Percentiles rank a stretch among this genome's conserved stretches.
These are phyloP conservation scores for Macrocybe gigantea DNA, from an alignment of 768 basidiomycete genomes.

Conservation along the genomic window DNA sequence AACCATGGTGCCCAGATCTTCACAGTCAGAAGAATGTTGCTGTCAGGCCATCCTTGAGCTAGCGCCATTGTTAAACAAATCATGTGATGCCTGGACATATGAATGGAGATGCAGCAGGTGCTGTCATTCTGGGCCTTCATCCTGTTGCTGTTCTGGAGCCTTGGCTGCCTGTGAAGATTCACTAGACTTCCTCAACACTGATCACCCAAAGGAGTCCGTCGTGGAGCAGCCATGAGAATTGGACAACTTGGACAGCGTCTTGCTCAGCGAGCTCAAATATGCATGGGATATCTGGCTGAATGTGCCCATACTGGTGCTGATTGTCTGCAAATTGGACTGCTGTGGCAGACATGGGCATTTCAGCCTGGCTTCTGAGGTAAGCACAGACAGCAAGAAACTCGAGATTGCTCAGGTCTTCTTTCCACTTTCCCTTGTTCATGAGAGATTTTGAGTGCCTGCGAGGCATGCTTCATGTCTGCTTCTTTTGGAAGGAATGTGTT, in stretches of 20 bases:
- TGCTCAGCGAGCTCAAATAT: conserved; percentile 30
- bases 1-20: conserved; percentile 50
- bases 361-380: conserved; percentile 57
- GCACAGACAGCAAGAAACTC: conserved; percentile 63
- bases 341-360: conserved; percentile 35
- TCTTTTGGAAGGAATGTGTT: too few relatives aligned
- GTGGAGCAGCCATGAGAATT: conserved; percentile 33
- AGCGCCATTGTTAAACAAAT: conserved; percentile 24
- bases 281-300: conserved; percentile 22
- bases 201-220: conserved; percentile 36
- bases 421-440: conserved; percentile 26
- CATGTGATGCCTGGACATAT: conserved; percentile 30
- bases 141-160: conserved; percentile 28
- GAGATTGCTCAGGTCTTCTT: conserved; percentile 29
- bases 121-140: conserved; percentile 18
- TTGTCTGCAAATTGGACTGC: conserved; percentile 14
- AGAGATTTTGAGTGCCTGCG: conserved; percentile 58
- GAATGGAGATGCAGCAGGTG: conserved; percentile 23
- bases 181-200: conserved; percentile 28
- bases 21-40: conserved; percentile 29
- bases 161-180: conserved; percentile 25
- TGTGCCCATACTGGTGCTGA: conserved; percentile 9
- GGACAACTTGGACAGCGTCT: conserved; percentile 27
- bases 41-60: conserved; percentile 27
- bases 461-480: conserved; percentile 53